Evolutionary conservation across 140 eudicot species (phyloP).

Genomic region (Oenanthe javanica): DNA sequence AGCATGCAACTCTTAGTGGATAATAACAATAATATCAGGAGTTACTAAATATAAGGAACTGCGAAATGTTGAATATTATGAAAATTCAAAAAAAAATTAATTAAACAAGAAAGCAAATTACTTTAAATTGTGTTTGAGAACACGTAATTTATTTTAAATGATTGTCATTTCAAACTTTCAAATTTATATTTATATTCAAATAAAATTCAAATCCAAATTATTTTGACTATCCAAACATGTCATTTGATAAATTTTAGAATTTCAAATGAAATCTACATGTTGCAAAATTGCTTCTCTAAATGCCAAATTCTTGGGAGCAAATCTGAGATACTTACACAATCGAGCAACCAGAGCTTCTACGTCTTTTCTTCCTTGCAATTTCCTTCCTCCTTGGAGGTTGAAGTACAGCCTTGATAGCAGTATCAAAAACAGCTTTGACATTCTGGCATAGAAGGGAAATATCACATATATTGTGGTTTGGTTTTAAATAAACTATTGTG

Average conservation of each 20-base stretch:
- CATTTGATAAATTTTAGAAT: no score
- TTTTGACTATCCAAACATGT: no score
- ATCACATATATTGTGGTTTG: neutral
- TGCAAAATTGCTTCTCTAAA: neutral
- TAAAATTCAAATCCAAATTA: no score
- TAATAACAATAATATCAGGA: neutral
- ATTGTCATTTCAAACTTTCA: no score
- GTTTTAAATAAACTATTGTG: neutral
- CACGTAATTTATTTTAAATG: no score
- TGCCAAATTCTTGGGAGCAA: neutral
- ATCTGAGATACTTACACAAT: slow-evolving; percentile 38
- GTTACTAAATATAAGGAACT: neutral
- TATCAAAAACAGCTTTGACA: slow-evolving; percentile 62
- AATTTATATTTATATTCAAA: no score
- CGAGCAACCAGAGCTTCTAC: slow-evolving; percentile 48
- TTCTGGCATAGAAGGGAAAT: slow-evolving; percentile 22
- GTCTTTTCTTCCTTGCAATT: slow-evolving; percentile 30
- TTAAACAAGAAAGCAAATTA: neutral
- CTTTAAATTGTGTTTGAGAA: neutral
- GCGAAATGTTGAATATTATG: neutral
- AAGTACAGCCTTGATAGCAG: slow-evolving; percentile 58
- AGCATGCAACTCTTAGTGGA: neutral
- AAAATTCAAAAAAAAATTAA: neutral
- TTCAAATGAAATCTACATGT: no score
- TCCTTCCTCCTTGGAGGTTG: slow-evolving; percentile 58